A percentile compares a stretch with the other conserved stretches of the same genome.
phyloP scores from a whole-genome alignment of 495 filamentous ascomycete species.

The Neurospora sp. region DNA sequence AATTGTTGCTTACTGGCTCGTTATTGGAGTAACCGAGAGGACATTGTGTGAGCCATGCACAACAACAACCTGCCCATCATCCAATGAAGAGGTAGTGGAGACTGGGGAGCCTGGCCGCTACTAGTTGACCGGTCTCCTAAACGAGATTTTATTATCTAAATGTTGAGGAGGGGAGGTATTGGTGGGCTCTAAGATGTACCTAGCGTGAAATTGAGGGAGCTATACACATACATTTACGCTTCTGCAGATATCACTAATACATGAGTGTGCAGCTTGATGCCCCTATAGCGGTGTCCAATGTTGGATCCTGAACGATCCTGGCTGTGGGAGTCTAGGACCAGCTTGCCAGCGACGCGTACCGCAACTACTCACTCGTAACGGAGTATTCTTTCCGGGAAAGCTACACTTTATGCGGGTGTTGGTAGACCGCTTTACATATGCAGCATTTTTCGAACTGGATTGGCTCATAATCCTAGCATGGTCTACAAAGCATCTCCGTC shows the following conservation, averaged over 20 bases:
- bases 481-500: too few species aligned
- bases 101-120: not conserved
- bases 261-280: not conserved
- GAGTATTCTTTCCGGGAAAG: not conserved
- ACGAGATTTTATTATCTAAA: not conserved
- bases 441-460: too few species aligned
- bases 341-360: not conserved
- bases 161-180: not conserved
- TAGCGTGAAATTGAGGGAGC: not conserved
- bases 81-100: not conserved
- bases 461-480: too few species aligned
- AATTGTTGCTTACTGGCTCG: not conserved
- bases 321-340: not conserved
- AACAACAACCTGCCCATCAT: not conserved
- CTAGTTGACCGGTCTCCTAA: not conserved
- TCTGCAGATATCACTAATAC: not conserved
- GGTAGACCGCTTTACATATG: too few species aligned
- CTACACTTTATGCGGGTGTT: too few species aligned
- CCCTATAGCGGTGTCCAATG: not conserved
- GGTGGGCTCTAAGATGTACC: not conserved
- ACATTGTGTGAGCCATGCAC: too few species aligned
- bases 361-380: too few species aligned
- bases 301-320: not conserved
- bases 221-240: not conserved
- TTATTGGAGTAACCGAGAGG: not conserved